Conservation (phyloP, 768 basidiomycete species). For the Calocera cornea region DNA sequence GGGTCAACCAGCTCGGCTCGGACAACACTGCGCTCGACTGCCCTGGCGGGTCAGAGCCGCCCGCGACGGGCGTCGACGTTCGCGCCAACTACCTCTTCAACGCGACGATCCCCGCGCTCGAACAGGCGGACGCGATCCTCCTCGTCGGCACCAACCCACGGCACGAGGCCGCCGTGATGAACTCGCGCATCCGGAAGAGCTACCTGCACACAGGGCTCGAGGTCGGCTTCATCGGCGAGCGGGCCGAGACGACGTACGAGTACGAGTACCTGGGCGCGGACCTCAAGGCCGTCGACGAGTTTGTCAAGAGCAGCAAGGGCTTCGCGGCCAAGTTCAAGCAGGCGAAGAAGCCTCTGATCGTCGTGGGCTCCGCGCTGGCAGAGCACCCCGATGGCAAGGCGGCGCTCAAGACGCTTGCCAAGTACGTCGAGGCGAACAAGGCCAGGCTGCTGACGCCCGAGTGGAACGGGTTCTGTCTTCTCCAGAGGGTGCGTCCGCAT, state of each 20-base stretch:
- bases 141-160: conserved; percentile 93
- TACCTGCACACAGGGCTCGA: conserved; percentile 83
- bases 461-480: conserved; percentile 89
- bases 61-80: conserved; percentile 72
- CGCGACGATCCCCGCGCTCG: conserved; percentile 76
- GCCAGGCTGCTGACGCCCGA: conserved; percentile 63
- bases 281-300: conserved; percentile 59
- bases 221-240: conserved; percentile 79
- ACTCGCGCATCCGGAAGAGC: conserved; percentile 89
- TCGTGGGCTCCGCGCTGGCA: conserved; percentile 74
- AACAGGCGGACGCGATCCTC: conserved; percentile 81
- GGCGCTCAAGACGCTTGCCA: conserved; percentile 60
- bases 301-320: conserved; percentile 57
- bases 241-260: conserved; percentile 81
- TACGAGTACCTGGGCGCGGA: conserved; percentile 81
- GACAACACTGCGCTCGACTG: conserved; percentile 84
- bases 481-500: conserved; percentile 67
- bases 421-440: conserved; percentile 70
- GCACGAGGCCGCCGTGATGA: conserved; percentile 92
- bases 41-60: conserved; percentile 47
- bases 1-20: conserved; percentile 83
- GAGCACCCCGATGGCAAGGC: conserved; percentile 78
- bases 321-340: conserved; percentile 79
- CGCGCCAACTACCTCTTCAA: conserved; percentile 97
- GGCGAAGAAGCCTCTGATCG: conserved; percentile 83